Evolutionary conservation across 1,139 yeast genomes (phyloP), one percentile per base, ranked within the genome.

Genomic region (Geotrichum europaeum): DNA sequence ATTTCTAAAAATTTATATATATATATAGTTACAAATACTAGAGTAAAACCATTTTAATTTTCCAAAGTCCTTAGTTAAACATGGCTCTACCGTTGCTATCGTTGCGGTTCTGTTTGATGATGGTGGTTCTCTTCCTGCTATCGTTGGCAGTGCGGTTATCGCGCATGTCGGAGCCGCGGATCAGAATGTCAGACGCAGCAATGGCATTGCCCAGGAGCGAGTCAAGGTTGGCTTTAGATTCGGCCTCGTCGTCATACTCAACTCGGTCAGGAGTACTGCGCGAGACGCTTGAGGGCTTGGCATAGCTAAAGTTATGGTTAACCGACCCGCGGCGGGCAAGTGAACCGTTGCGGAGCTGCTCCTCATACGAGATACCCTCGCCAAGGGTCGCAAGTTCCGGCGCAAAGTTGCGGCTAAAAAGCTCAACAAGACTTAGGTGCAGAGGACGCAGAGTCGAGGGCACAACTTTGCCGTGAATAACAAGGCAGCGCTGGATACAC

Each of bases 401-500:
- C 49, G 78, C 77, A 73, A 89, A 90, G 72, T 89, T 89, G 76
- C 81, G 81, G 68, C 79, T 79, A 74, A 82, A 89, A 63, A 89
- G 75, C 58, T 81, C 83, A 45, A 84, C 82, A 73, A 90, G 77
- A 20, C 85, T 82, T 28, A 82, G 82, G 69, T 90, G 96, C 36
- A 90, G 81, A 1, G 81, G 80, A 65, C 77, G 81, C 77, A 87
- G 77, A 18, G 78, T 70, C 1, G 79, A 73, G 1, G 89, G 82
- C n/a, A 87, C 80, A 65, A 88, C 77, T 66, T 82, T 79, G 2
- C 86, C 88, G 71, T 90, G 96, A 57, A 89, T 78, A 47, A 79
- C 77, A 65, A 90, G 78, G 70, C 96, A 85, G 62, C 89, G 79
- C 73, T 81, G 81, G 69, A 90, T 78, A 49, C 87, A 81, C 49